These are phyloP conservation scores for Psidium guajava DNA, from an alignment of 345 rosid species.

Conservation along the genomic window DNA sequence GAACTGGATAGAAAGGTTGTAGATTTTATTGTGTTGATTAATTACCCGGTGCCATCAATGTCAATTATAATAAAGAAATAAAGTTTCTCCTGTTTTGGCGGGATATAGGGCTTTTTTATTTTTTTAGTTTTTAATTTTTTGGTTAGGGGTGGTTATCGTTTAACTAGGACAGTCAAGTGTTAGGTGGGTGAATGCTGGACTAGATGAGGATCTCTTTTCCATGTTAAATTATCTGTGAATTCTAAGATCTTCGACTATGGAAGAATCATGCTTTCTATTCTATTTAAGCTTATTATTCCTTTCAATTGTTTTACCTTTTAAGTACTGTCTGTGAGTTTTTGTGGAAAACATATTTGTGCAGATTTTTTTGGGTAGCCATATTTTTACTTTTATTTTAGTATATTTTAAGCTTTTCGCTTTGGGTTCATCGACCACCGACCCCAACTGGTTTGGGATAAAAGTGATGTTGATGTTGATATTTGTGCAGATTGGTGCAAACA, in stretches of 20 bases:
- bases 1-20: background rate
- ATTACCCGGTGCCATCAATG: background rate
- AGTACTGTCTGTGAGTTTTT: background rate
- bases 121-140: background rate
- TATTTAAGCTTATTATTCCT: background rate
- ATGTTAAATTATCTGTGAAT: background rate
- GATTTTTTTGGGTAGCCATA: no score
- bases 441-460: no score
- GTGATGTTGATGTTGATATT: no score
- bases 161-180: background rate
- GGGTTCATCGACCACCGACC: no score
- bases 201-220: background rate
- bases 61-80: background rate
- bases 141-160: background rate
- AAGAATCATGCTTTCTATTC: background rate
- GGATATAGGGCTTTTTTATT: background rate
- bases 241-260: background rate
- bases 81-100: background rate
- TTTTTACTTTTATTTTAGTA: no score
- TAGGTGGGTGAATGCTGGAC: background rate
- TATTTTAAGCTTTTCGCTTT: no score
- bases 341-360: slow-evolving; percentile 8
- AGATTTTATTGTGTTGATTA: background rate
- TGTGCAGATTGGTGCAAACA: slow-evolving; percentile 82
- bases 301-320: background rate